Percentiles rank a stretch among this genome's conserved stretches.
Conservation (phyloP, 140 eudicot genomes). For the Eryngium alpinum region DNA sequence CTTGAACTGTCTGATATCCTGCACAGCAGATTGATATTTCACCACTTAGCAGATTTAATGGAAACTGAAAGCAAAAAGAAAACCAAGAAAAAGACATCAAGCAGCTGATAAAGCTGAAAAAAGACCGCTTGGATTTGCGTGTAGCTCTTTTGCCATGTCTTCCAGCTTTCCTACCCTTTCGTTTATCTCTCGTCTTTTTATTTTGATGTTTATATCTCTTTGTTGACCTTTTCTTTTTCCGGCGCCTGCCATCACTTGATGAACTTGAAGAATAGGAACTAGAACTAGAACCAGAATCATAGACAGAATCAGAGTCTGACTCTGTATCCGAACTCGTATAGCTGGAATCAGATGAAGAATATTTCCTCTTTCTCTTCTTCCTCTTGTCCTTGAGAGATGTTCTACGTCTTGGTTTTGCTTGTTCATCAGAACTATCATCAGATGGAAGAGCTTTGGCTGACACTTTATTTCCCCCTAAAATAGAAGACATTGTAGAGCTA, state of each 20-base stretch:
- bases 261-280: conserved; percentile 52
- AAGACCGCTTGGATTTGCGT: conserved; percentile 52
- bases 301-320: conserved; percentile 27
- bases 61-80: neutral
- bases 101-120: conserved; percentile 3
- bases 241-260: conserved; percentile 62
- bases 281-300: conserved; percentile 34
- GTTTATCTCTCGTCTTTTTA: conserved; percentile 30
- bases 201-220: conserved; percentile 40
- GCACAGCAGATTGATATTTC: conserved; percentile 11
- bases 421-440: conserved; percentile 53
- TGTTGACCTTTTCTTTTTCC: conserved; percentile 53
- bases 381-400: conserved; percentile 38
- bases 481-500: neutral
- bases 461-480: conserved; percentile 60
- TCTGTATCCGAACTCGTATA: conserved; percentile 48
- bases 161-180: conserved; percentile 28
- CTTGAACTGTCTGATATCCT: conserved; percentile 69
- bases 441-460: conserved; percentile 35
- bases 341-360: conserved; percentile 82
- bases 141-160: conserved; percentile 32
- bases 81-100: neutral
- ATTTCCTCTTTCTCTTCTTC: conserved; percentile 59
- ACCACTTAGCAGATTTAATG: neutral
- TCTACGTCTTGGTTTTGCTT: conserved; percentile 39